A percentile compares a stretch with the other conserved stretches of the same genome.
phyloP scores from a whole-genome alignment of 2,329 filamentous ascomycete species.

The Huntiella abstrusa region DNA sequence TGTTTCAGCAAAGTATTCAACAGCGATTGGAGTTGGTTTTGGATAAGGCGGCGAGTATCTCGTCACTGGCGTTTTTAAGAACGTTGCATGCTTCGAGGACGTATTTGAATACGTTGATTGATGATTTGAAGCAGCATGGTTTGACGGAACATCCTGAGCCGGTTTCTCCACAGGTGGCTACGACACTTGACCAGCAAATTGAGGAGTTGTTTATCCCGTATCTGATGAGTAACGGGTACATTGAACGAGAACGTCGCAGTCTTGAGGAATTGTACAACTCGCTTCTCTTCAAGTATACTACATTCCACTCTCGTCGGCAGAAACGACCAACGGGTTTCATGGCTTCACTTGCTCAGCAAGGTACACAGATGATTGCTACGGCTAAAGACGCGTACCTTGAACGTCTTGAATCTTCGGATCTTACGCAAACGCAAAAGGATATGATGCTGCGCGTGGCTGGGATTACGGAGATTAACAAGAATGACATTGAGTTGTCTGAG shows the following conservation, averaged over 20 bases:
- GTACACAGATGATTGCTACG: constrained; percentile 70
- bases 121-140: constrained; percentile 86
- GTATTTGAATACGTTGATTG: constrained; percentile 73
- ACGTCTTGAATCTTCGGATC: constrained; percentile 69
- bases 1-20: constrained; percentile 97
- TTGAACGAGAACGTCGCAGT: constrained; percentile 48
- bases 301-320: constrained; percentile 78
- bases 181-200: constrained; percentile 53
- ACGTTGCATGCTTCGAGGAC: constrained; percentile 78
- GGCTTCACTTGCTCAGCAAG: constrained; percentile 74
- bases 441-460: constrained; percentile 84
- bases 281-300: constrained; percentile 84
- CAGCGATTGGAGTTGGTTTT: constrained; percentile 89
- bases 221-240: constrained; percentile 49
- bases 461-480: constrained; percentile 56
- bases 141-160: constrained; percentile 89
- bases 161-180: constrained; percentile 67
- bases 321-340: constrained; percentile 86
- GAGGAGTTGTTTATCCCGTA: constrained; percentile 62
- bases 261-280: constrained; percentile 76
- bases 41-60: constrained; percentile 83
- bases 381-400: constrained; percentile 85
- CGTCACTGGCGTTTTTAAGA: constrained; percentile 76
- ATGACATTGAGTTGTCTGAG: constrained; percentile 79
- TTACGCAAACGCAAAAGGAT: constrained; percentile 70